These are phyloP conservation scores for Ogataea methylovora DNA, from an alignment of 805 yeast genomes.

Conservation along the genomic window DNA sequence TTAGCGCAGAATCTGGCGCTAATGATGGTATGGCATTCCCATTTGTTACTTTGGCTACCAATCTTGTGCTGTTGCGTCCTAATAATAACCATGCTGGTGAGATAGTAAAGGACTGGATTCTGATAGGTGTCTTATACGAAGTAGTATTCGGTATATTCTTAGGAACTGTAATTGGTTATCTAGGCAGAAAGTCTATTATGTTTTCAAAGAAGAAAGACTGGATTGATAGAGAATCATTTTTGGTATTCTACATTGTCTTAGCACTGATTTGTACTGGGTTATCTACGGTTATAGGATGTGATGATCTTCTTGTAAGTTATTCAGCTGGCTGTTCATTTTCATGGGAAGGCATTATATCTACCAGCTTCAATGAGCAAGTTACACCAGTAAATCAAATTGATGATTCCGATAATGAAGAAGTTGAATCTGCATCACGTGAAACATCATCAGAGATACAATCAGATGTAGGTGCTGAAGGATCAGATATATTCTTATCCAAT, in stretches of 20 bases:
- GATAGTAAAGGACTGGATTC: slow-evolving; percentile 58
- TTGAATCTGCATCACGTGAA: too few relatives aligned
- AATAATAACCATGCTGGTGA: slow-evolving; percentile 40
- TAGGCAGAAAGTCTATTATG: slow-evolving; percentile 42
- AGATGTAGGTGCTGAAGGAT: slow-evolving; percentile 49
- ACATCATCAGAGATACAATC: too few relatives aligned
- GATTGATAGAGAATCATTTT: slow-evolving; percentile 57
- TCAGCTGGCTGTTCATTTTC: slow-evolving; percentile 69
- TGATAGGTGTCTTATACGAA: slow-evolving; percentile 54
- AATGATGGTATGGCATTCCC: slow-evolving; percentile 73
- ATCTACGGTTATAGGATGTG: slow-evolving; percentile 61
- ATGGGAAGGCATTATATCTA: slow-evolving; percentile 58
- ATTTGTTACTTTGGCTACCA: slow-evolving; percentile 53
- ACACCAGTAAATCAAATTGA: too few relatives aligned
- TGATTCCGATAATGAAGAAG: too few relatives aligned
- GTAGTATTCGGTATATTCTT: slow-evolving; percentile 46
- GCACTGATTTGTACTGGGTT: slow-evolving; percentile 53
- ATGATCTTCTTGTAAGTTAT: slow-evolving; percentile 65
- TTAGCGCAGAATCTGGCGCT: slow-evolving; percentile 68
- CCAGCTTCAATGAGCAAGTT: too few relatives aligned
- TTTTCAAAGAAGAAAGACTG: slow-evolving; percentile 43
- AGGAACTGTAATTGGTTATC: slow-evolving; percentile 48
- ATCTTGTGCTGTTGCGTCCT: slow-evolving; percentile 42
- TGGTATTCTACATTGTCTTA: slow-evolving; percentile 44
- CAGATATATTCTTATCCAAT: slow-evolving; percentile 57